Base-by-base conservation (phyloP, 2,329 filamentous ascomycete species). In the Sclerotinia nivalis region DNA sequence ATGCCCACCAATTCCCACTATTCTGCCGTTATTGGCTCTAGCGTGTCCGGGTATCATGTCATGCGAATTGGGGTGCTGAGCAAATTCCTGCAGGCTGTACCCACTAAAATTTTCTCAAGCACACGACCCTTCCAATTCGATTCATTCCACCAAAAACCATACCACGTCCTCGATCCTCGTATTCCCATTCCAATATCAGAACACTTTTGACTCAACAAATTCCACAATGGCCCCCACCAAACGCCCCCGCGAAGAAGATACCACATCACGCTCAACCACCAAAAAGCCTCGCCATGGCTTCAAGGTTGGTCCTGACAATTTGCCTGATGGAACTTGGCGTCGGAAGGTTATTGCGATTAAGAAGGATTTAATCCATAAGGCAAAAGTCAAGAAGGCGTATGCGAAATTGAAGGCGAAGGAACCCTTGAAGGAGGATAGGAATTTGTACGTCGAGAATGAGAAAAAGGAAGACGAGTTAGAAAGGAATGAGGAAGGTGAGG, bases 311-410 rank as follows among this genome's bases (percentile, higher is more conserved):
- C 94, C 95, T 43, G 91, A 91, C 50, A 97, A 97, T 79, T 84
- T 98, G 37, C 95, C 95, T 54, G 94, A 97, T 79, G 94, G 95
- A 69, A 90, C 91, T 31, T 93, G 96, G 86, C 88, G 88, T 77
- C 89, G 95, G 76, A 97, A 97, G 84, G 92, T 92, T 70, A 89
- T 92, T 80, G 95, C 95, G 81, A 96, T 97, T 78, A 98, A 98
- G 81, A 87, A 91, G 74, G 88, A 92, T 74, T 83, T 97, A 69
- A 97, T 98, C 76, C 88, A 93, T 80, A 96, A 96, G 80, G 93
- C 94, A 71, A 97, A 97, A 81, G 85, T 97, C 72, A 96, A 95
- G 82, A 97, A 97, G 81, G 88, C 91, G 55, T 97, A 97, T 79
- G 91, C 91, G 73, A 97, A 97, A 81, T 84, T 97, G 73, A 95